Evolutionary conservation across 306 rosid genomes (phyloP).

Genomic region (Styphnolobium japonicum): DNA sequence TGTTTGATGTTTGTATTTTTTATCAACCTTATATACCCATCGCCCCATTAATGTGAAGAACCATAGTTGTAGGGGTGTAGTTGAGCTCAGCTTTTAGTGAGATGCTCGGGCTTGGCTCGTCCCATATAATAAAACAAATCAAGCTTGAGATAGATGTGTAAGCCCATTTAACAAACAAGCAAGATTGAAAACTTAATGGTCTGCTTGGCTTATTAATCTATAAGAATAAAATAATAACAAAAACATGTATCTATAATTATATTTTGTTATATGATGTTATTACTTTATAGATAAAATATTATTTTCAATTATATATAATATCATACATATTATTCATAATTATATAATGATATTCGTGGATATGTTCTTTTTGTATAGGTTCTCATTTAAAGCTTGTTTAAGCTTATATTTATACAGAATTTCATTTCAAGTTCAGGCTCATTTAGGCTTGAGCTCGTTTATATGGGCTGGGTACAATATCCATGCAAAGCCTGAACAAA

Average conservation of each 20-base stretch:
- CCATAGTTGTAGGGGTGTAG: background rate
- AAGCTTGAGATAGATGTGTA: background rate
- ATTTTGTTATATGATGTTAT: too few relatives aligned
- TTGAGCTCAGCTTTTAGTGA: background rate
- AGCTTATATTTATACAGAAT: background rate
- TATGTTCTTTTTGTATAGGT: background rate
- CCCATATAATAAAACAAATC: background rate
- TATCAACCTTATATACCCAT: background rate
- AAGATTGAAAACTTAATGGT: background rate
- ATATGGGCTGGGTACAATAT: background rate
- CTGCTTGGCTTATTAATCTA: background rate
- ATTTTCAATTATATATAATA: too few relatives aligned
- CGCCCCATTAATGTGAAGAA: background rate
- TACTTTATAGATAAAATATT: background rate
- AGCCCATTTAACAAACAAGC: background rate
- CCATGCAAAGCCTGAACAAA: too few relatives aligned
- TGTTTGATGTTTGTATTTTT: background rate
- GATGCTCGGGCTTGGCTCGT: background rate
- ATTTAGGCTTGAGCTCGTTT: background rate
- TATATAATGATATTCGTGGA: background rate
- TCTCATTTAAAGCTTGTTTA: background rate
- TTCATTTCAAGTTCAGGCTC: background rate
- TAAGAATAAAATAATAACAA: background rate
- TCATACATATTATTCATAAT: background rate
- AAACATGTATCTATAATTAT: too few relatives aligned